Evolutionary conservation across 1,284 basidiomycete species (phyloP), one percentile per base, ranked within the genome.

Genomic region (Sutorius eximius): DNA sequence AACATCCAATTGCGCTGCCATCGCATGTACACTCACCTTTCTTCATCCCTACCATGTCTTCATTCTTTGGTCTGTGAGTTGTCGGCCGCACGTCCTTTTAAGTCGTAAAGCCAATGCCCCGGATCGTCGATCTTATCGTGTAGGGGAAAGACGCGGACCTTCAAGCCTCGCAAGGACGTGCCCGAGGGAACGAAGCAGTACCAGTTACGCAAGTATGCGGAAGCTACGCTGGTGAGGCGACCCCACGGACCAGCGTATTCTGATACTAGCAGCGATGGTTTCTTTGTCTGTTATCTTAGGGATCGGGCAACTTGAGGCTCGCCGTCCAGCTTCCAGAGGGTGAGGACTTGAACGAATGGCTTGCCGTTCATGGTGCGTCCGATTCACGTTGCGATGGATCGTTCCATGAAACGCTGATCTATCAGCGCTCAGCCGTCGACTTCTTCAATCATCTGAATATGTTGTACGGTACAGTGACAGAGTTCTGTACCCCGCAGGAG

Each of bases 381-480:
- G 27, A 47, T 52, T 38, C 11, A 32, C 16, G 20, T 34, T 22
- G 20, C 29, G 2, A 18, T 20, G 47, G 43, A 24, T 46, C 43
- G n/a, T 37, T 22, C 22, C 46, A 15, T 42, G 27, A 7, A 43
- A 36, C 0, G 32, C 42, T 62, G 51, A 59, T 45, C 18, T 45
- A 11, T 45, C 49, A 10, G 45, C 24, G 22, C 50, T 47, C 63
- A 96, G 93, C 91, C 34, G 93, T 96, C 53, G 93, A 96, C 70
- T 96, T 96, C 73, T 96, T 96, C 80, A 96, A 96, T 69, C 93
- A 96, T 70, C 75, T 96, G 60, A 96, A 96, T 71, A 96, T 96
- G 93, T 77, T 96, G 13, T 98, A 97, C 67, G 95, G 95, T 10
- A 97, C 94, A 5, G 86, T 98, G 18, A 95, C 94, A 6, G 95